Base-by-base conservation (phyloP, 202 grass and related monocot genomes). In the Brachypodium distachyon region DNA sequence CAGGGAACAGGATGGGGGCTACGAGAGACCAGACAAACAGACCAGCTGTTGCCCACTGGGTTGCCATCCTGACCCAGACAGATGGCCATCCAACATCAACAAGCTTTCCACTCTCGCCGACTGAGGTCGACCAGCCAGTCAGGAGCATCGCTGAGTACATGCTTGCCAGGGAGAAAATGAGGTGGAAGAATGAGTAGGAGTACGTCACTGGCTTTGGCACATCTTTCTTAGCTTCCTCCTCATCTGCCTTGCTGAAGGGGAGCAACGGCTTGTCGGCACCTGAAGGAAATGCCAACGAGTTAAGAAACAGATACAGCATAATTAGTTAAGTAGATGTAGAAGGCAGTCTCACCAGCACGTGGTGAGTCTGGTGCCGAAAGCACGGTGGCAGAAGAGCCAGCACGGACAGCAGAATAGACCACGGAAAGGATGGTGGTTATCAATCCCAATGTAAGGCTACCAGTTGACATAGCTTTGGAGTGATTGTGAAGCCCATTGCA, bases 101-200 rank as follows among this genome's bases (percentile, higher is more conserved):
- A 39, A 98, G 83, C 44, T 90, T 98, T 23, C 96, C 91, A 1
- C 96, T 95, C 82, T 94, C 89, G 12, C 96, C 96, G 22, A 98
- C 81, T 0, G 96, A 98, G 74, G 91, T 95, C 1, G 96, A 98
- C 96, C 96, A 98, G 64, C 96, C 96, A 75, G 96, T 98, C 76
- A 98, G 50, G 18, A 98, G 89, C 96, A 98, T 98, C 2, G 89
- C 87, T 0, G 96, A 95, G 76, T 98, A 98, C 96, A 98, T 98
- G 87, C 96, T 98, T 19, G 96, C 96, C 47, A 98, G 89, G 74
- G 91, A 98, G 87, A 98, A 98, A n/a, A 98, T 98, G 65, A 98
- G 91, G 74, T 98, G 91, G 76, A 98, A 98, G 91, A 98, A 98
- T 44, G 96, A 90, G 80, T 98, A 98, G 12, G 96, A 98, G 83